Conservation (phyloP, 192 early-diverging fungal genomes). For the Coemansia sp. region DNA sequence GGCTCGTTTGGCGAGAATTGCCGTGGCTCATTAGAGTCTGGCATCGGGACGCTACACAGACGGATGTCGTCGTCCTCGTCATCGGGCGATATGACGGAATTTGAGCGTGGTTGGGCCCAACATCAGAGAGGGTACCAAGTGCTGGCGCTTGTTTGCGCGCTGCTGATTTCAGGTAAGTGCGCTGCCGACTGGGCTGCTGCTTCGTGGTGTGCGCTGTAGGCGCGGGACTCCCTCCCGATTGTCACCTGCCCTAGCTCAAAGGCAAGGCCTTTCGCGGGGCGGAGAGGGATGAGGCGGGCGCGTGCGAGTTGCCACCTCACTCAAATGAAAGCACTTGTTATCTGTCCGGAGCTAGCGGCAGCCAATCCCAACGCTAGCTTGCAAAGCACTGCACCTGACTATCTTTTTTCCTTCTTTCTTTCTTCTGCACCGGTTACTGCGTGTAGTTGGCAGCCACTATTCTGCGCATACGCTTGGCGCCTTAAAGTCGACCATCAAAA, state of each 20-base stretch:
- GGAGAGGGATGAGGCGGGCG: neutral
- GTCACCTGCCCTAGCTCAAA: neutral
- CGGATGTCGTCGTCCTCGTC: slow-evolving; percentile 31
- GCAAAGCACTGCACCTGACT: slow-evolving; percentile 1
- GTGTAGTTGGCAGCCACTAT: slow-evolving; percentile 70
- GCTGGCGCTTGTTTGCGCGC: slow-evolving; percentile 57
- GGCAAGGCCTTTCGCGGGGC: neutral
- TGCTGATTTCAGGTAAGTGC: slow-evolving; percentile 60
- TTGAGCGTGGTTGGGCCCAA: slow-evolving; percentile 35
- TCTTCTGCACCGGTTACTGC: neutral
- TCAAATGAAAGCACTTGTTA: neutral
- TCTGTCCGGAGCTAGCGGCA: neutral
- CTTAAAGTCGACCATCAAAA: slow-evolving; percentile 71
- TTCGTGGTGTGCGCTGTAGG: neutral
- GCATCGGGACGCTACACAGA: slow-evolving; percentile 11
- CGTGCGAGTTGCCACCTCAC: neutral
- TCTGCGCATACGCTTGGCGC: slow-evolving; percentile 70
- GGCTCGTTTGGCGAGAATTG: slow-evolving; percentile 13
- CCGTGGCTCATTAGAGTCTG: slow-evolving; percentile 10
- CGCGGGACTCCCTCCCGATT: neutral
- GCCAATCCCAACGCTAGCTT: neutral
- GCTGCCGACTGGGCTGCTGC: neutral
- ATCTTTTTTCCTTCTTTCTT: too few relatives aligned
- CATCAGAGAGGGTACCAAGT: slow-evolving; percentile 53
- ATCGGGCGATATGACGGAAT: slow-evolving; percentile 28